Base-by-base conservation (phyloP, 2,329 filamentous ascomycete species). In the Coniochaeta prunicola region DNA sequence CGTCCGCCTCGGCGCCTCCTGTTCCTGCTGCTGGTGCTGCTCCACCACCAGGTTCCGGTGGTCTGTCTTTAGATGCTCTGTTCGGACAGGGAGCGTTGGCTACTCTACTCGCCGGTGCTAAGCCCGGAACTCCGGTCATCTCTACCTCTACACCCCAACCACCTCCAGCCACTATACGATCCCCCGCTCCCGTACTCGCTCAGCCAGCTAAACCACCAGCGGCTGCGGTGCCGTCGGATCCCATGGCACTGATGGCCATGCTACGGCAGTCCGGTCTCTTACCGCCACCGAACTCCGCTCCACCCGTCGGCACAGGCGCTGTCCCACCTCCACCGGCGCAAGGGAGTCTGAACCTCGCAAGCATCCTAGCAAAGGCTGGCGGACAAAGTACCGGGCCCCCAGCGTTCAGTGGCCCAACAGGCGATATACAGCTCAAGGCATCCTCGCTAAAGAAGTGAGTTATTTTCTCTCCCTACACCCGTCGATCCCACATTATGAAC, bases 221-320 rank as follows among this genome's bases (percentile, higher is more conserved):
- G 10, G 56, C 68, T 42, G 58, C 67, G 57, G 24, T 65, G 64
- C 67, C 76, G 19, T 64, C 75, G 57, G 75, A 79, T 55, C 82
- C 87, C 19, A 76, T 82, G 69, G 80, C 85, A 26, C 72, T 92
- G 26, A 75, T 92, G 62, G 85, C 86, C 19, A 84, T 85, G 68
- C 76, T 92, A 59, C 81, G 87, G 60, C 82, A 84, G 61, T 86
- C 87, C 8, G 89, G 89, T 21, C 77, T 92, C 59, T 74, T 92
- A 31, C 80, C 31, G 70, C 68, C 73, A 67, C 66, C 67, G 56
- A 31, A 15, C 50, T 55, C 53, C 53, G 53, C 53, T 3, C 54
- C 54, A 15, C 54, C 54, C 4, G 36, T 7, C 21, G 45, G 45
- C 3, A 54, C 30, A 3, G 30, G 54, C 62, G 36, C 64, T 58